Base-by-base conservation (phyloP, 106 monocot genomes). In the Triglochin maritima region DNA sequence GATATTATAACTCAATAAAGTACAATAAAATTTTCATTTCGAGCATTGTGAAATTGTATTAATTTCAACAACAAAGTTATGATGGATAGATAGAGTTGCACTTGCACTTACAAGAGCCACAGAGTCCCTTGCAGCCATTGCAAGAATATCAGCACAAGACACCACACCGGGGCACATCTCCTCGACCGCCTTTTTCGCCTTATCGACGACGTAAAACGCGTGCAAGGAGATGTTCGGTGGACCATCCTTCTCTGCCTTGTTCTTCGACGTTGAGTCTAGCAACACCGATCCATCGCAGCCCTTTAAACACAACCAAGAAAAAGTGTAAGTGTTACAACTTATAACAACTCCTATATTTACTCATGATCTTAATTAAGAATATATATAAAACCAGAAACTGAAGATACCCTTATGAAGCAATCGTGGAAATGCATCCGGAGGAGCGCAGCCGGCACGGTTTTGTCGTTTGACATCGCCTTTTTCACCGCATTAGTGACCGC, bases 211-310 rank as follows among this genome's bases (percentile, higher is more conserved):
- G 65, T 81, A 87, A 79, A 94, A 94, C 4, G 84, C 89, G 46
- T 89, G 94, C 62, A 94, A 62, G 1, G 89, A 89, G 50, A 85
- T 60, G 72, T 94, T 94, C 9, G 89, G 86, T 12, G 81, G 72
- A 3, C 89, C 94, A 49, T 86, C 89, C 75, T 87, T 94, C 82
- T 94, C 94, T 17, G 94, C 94, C 45, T 63, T 77, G 64, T 87
- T 79, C 5, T 75, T 77, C n/a, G 63, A 57, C 3, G 63, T 79
- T 2, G 94, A 94, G 47, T 85, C 72, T 66, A 94, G 48, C 16
- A 94, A 67, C 57, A 94, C 94, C 5, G 94, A 94, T 0, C 82
- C 94, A 66, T 94, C 94, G 46, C 94, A 94, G 0, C 94, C 89
- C 94, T 94, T 50, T 4, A 3, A 4, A 47, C 9, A 7, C 16